These are phyloP conservation scores for Malus asiatica DNA, from an alignment of 306 rosid species.

Conservation along the genomic window DNA sequence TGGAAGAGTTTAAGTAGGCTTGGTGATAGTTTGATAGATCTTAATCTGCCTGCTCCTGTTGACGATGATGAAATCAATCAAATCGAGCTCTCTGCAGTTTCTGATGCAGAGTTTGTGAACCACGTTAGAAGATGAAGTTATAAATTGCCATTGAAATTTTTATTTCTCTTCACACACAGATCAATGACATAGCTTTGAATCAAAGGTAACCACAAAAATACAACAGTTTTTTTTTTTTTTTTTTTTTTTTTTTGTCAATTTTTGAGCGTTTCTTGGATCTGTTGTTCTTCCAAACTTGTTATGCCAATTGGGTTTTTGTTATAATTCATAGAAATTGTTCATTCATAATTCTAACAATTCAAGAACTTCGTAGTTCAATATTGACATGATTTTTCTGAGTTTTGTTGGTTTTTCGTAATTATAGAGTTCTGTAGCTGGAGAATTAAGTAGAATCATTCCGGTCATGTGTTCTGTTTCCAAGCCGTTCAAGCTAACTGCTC, in stretches of 20 bases:
- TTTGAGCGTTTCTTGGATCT: conserved; percentile 19
- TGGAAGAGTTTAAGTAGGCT: conserved; percentile 16
- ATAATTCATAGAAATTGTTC: conserved; percentile 2
- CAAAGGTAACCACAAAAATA: conserved; percentile 20
- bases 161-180: not conserved
- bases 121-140: conserved; percentile 23
- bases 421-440: not conserved
- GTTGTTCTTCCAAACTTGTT: conserved; percentile 21
- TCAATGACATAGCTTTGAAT: conserved; percentile 13
- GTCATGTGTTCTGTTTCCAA: conserved; percentile 43
- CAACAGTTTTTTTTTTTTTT: conserved; percentile 40
- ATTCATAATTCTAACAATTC: conserved; percentile 25
- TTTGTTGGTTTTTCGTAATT: not conserved
- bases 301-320: conserved; percentile 19
- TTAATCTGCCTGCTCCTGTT: conserved; percentile 79
- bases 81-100: conserved; percentile 68
- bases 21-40: conserved; percentile 59
- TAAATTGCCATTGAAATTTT: not conserved
- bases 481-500: conserved; percentile 28
- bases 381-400: not conserved
- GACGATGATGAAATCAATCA: conserved; percentile 63
- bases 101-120: conserved; percentile 67
- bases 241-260: conserved; percentile 39
- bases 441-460: conserved; percentile 28
- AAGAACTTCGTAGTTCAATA: not conserved